Percentiles rank a stretch among this genome's conserved stretches.
Evolutionary conservation across 768 basidiomycete genomes (phyloP).

Genomic region (Chalciporus piperatus): DNA sequence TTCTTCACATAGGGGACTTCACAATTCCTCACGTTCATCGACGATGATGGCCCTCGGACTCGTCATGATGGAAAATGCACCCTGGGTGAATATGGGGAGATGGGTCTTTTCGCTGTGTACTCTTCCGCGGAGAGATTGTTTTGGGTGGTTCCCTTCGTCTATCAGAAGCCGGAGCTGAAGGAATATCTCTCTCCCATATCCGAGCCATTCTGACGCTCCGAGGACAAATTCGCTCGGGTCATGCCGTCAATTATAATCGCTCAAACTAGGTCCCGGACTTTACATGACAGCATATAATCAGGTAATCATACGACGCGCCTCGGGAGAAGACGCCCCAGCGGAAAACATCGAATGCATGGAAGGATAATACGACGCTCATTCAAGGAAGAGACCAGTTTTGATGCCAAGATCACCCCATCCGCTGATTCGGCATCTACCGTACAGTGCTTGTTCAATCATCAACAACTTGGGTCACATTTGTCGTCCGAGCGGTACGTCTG

Average conservation of each 20-base stretch:
- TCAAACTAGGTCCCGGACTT: not conserved
- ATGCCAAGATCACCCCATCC: not conserved
- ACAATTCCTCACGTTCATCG: conserved; percentile 22
- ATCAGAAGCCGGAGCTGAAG: conserved; percentile 14
- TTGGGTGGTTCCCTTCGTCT: conserved; percentile 15
- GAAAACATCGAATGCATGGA: not conserved
- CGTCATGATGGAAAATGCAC: conserved; percentile 6
- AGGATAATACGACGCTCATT: not conserved
- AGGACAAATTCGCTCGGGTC: not conserved
- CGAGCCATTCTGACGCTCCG: conserved; percentile 7
- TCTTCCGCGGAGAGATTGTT: conserved; percentile 18
- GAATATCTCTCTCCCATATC: conserved; percentile 1
- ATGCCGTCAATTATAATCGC: conserved; percentile 9
- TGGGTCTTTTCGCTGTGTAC: not conserved
- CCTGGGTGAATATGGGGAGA: conserved; percentile 4
- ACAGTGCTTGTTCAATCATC: not conserved
- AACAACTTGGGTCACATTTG: not conserved
- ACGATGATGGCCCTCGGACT: conserved; percentile 11
- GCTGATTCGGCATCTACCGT: not conserved
- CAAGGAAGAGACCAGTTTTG: not conserved
- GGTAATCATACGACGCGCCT: not conserved
- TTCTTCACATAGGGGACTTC: conserved; percentile 13
- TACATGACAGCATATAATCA: not conserved
- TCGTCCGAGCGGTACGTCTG: not conserved
- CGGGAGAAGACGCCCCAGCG: not conserved